These are phyloP conservation scores for Ophiostoma tasmaniense DNA, from an alignment of 2,329 filamentous ascomycete genomes.

Conservation along the genomic window DNA sequence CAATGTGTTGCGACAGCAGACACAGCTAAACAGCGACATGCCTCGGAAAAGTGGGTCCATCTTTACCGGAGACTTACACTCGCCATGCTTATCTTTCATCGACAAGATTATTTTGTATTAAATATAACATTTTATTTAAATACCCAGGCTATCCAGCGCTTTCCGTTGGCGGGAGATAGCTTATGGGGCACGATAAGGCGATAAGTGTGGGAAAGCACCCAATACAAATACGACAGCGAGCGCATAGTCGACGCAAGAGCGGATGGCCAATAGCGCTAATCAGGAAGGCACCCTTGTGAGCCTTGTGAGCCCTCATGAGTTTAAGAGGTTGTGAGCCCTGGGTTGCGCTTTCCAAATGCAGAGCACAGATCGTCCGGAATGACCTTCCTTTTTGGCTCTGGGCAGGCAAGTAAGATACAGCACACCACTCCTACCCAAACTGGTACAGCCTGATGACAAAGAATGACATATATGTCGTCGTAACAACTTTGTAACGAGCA, in stretches of 20 bases:
- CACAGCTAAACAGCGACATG: too few species aligned
- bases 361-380: not conserved
- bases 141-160: not conserved
- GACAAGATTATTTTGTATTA: not conserved
- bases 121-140: not conserved
- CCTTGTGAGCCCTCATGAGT: not conserved
- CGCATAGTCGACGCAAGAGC: slow-evolving; percentile 12
- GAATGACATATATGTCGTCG: not conserved
- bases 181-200: not conserved
- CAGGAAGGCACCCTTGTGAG: slow-evolving; percentile 9
- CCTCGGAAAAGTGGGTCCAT: not conserved
- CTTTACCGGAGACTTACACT: not conserved
- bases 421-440: not conserved
- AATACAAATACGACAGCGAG: slow-evolving; percentile 9
- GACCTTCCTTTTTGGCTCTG: not conserved
- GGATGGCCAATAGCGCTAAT: slow-evolving; percentile 10
- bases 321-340: not conserved
- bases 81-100: not conserved
- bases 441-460: not conserved
- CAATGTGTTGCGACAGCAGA: not conserved
- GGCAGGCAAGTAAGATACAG: not conserved
- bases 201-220: slow-evolving; percentile 4
- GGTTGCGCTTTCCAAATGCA: not conserved
- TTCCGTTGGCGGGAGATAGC: slow-evolving; percentile 7
- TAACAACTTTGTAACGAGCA: not conserved